phyloP scores from a whole-genome alignment of 495 filamentous ascomycete species.

The Penicillium mononematosum region DNA sequence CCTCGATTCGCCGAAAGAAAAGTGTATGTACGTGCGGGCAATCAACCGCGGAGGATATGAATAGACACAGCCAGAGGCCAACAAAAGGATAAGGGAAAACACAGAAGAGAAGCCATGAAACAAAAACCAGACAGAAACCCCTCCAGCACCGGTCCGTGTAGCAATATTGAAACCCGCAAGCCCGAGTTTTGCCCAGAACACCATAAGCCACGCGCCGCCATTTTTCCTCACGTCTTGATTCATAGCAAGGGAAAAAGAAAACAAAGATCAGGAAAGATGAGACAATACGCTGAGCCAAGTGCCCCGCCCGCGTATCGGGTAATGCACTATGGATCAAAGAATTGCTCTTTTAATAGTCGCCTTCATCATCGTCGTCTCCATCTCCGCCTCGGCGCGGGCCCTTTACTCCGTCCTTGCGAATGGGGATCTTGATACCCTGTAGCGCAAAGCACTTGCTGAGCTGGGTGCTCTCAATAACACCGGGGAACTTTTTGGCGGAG shows the following conservation, averaged over 20 bases:
- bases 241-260: conserved; percentile 15
- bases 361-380: conserved; percentile 56
- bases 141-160: conserved; percentile 34
- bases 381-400: conserved; percentile 58
- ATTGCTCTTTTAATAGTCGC: conserved; percentile 26
- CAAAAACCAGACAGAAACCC: conserved; percentile 18
- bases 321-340: neutral
- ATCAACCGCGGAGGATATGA: conserved; percentile 19
- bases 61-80: conserved; percentile 14
- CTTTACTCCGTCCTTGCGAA: conserved; percentile 78
- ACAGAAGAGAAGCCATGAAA: conserved; percentile 3
- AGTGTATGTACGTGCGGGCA: conserved; percentile 26
- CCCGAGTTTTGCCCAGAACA: conserved; percentile 29
- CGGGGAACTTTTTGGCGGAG: conserved; percentile 96
- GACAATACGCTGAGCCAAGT: conserved; percentile 3
- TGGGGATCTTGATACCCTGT: conserved; percentile 97
- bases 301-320: neutral
- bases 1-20: conserved; percentile 10
- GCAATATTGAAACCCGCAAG: conserved; percentile 29
- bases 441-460: conserved; percentile 91
- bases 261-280: conserved; percentile 12
- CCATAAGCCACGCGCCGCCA: conserved; percentile 30
- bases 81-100: neutral
- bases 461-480: conserved; percentile 91
- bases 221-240: conserved; percentile 22